Base-by-base conservation (phyloP, 1,284 basidiomycete species). In the Ceratobasidium papillatum region DNA sequence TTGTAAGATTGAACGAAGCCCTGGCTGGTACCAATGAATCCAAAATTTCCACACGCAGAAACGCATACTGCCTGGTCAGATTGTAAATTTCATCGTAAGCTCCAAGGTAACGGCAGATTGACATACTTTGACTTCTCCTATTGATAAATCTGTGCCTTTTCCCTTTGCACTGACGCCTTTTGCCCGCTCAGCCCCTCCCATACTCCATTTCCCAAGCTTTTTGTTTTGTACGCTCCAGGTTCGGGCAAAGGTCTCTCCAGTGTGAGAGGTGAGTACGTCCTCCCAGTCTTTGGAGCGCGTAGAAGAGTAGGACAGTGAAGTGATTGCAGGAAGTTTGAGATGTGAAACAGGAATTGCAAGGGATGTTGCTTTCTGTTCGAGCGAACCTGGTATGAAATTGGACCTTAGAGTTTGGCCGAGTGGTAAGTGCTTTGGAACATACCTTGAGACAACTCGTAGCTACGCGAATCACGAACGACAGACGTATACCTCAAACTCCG, bases 21-120 rank as follows among this genome's bases (percentile, higher is more conserved):
- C 0, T 88, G 90, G 0, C 92, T 92, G 0, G 93, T 92, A 32
- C 94, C 90, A 0, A 91, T 92, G 5, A 99, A 83, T 49, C 93
- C 95, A 82, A 98, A 99, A 81, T 99, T 99, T 17, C 98, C 98
- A 81, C 98, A 99, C 0, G 94, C 93, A 14, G 95, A 93, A 17
- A 99, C 93, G 78, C 92, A 94, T 12, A 95, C 93, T n/a, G 91
- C 87, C 92, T 94, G 78, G 12, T 41, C 72, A 38, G 65, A 11
- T n/a, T 9, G 5, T 43, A 2, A 47, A 32, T 7, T 41, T 3
- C 12, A 9, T 14, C 9, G 11, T 36, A 19, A 38, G 12, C 51
- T 34, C 22, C 30, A 76, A 74, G 65, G 62, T n/a, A 72, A 76
- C n/a, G 14, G 22, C 25, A 17, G 32, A 9, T 43, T 12, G 7